Evolutionary conservation across 345 rosid genomes (phyloP), one percentile per base, ranked within the genome.

Genomic region (Gossypium thurberi): DNA sequence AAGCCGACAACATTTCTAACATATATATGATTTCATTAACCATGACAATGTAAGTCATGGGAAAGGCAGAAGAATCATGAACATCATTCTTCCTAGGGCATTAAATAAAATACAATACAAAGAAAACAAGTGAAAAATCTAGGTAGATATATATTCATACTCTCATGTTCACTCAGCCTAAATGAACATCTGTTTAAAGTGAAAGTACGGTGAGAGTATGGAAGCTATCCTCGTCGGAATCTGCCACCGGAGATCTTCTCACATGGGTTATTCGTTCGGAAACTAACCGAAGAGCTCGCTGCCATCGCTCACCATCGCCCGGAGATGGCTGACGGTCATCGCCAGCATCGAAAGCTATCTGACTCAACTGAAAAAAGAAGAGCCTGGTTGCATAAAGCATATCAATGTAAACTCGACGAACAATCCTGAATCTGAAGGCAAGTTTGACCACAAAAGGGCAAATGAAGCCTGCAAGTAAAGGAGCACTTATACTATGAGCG

Each of bases 181-280:
- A 25, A 3, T 15, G 44, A 25, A 8, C 43, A 48, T 26, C 3
- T 15, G 23, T 37, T 61, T 44, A 83, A 21, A 83, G 86, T 0
- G 86, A 72, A 4, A 81, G 69, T 46, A 83, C 33, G 13, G 81
- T 76, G 71, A 83, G 77, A 17, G 81, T 73, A 69, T 72, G 84
- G 59, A 83, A 81, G 74, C 48, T 74, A 28, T 83, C 79, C 33
- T 81, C 79, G 2, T 81, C 82, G 0, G 79, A 71, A 28, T 52
- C 71, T 1, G 55, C 23, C 25, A 62, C 13, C 0, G 75, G 76
- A 21, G 67, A 48, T n/a, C 75, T 69, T 69, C 77, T 60, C 7
- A 51, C 82, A 6, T 12, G 65, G 13, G 75, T 42, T 46, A 81
- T 3, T 53, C 76, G 59, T 77, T 63, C 78, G 37, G 47, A 51